Evolutionary conservation across 768 basidiomycete genomes (phyloP).

Genomic region (Polyporus arcularius): DNA sequence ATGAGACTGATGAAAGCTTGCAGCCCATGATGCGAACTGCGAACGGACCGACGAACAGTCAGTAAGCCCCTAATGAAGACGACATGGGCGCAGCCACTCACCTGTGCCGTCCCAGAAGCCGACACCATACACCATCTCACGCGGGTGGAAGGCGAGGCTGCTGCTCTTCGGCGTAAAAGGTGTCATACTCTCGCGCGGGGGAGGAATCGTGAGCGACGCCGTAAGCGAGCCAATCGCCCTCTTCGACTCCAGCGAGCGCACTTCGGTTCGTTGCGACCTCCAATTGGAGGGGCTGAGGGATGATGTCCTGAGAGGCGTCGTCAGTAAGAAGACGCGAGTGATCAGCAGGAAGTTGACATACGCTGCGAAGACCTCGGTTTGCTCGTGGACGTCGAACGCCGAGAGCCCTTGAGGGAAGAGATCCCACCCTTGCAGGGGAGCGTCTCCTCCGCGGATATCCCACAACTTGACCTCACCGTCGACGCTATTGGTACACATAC

Average conservation of each 20-base stretch:
- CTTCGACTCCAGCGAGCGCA: conserved; percentile 55
- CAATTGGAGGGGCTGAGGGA: conserved; percentile 59
- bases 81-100: conserved; percentile 20
- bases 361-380: conserved; percentile 84
- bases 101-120: conserved; percentile 70
- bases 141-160: conserved; percentile 79
- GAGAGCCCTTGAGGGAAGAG: conserved; percentile 73
- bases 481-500: conserved; percentile 47
- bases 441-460: conserved; percentile 74
- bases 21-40: conserved; percentile 60
- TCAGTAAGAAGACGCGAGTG: conserved; percentile 13
- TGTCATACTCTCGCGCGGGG: conserved; percentile 56
- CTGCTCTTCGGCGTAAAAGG: conserved; percentile 62
- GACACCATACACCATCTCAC: conserved; percentile 80
- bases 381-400: conserved; percentile 84
- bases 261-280: conserved; percentile 63
- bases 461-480: conserved; percentile 91
- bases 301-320: conserved; percentile 47
- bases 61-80: neutral
- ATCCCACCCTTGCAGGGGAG: conserved; percentile 62
- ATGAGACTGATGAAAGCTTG: conserved; percentile 41
- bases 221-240: conserved; percentile 47
- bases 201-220: conserved; percentile 56
- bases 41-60: conserved; percentile 7
- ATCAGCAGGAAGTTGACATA: conserved; percentile 40